Conservation (phyloP, 495 filamentous ascomycete species). For the Aspergillus avenaceus region DNA sequence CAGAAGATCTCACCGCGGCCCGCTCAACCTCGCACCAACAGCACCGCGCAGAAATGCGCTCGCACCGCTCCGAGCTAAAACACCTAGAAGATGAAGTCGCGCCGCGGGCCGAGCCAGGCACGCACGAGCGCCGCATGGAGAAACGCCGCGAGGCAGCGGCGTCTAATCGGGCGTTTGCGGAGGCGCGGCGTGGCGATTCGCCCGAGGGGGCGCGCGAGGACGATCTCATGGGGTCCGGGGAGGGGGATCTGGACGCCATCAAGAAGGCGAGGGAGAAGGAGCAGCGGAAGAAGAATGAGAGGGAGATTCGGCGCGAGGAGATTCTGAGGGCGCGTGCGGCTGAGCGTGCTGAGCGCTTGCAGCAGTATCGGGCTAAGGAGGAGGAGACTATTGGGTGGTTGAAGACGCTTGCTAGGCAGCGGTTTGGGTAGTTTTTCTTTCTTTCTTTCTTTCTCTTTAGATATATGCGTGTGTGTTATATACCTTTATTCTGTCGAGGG, state of each 20-base stretch:
- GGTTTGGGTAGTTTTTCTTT: slow-evolving; percentile 24
- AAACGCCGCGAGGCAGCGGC: slow-evolving; percentile 62
- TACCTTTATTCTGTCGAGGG: background rate
- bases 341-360: slow-evolving; percentile 41
- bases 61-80: slow-evolving; percentile 30
- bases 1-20: slow-evolving; percentile 49
- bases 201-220: slow-evolving; percentile 40
- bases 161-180: slow-evolving; percentile 45
- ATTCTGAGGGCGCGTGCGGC: slow-evolving; percentile 36
- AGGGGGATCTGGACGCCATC: slow-evolving; percentile 34
- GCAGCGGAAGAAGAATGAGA: slow-evolving; percentile 41
- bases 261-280: slow-evolving; percentile 38
- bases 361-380: slow-evolving; percentile 41
- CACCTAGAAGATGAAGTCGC: slow-evolving; percentile 64
- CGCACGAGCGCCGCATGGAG: slow-evolving; percentile 80
- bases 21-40: slow-evolving; percentile 54
- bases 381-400: slow-evolving; percentile 43
- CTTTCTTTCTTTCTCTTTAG: background rate
- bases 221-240: slow-evolving; percentile 40
- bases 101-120: slow-evolving; percentile 81
- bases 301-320: slow-evolving; percentile 40
- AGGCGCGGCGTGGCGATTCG: slow-evolving; percentile 34
- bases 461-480: too few relatives aligned
- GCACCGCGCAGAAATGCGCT: slow-evolving; percentile 53
- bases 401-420: slow-evolving; percentile 41